Conservation (phyloP, 2,329 filamentous ascomycete species). For the Colletotrichum tamarilloi region DNA sequence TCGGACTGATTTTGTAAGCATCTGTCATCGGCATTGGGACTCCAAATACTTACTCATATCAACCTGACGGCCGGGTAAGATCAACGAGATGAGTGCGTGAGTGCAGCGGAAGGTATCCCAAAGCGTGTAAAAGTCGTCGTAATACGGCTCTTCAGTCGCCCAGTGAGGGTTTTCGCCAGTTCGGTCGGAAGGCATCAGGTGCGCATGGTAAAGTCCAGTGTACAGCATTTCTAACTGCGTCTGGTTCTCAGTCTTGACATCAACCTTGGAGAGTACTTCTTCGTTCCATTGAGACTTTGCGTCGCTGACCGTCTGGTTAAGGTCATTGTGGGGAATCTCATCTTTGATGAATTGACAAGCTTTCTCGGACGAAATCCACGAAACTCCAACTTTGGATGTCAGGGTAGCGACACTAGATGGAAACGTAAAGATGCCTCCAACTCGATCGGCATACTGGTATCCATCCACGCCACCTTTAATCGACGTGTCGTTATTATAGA, state of each 20-base stretch:
- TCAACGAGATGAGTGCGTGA: constrained; percentile 62
- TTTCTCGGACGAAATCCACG: constrained; percentile 59
- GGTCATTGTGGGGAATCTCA: constrained; percentile 55
- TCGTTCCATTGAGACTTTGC: constrained; percentile 58
- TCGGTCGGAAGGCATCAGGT: constrained; percentile 69
- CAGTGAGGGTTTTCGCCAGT: constrained; percentile 70
- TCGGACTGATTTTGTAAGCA: constrained; percentile 47
- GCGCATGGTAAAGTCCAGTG: constrained; percentile 69
- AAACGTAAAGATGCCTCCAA: constrained; percentile 64
- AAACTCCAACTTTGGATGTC: constrained; percentile 62
- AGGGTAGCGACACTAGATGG: constrained; percentile 47
- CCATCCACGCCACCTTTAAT: constrained; percentile 62
- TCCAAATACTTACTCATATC: constrained; percentile 51
- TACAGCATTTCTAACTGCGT: constrained; percentile 65
- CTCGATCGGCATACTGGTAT: constrained; percentile 61
- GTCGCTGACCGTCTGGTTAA: constrained; percentile 51
- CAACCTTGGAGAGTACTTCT: constrained; percentile 57
- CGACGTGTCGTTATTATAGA: constrained; percentile 62
- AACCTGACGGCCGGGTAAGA: constrained; percentile 63
- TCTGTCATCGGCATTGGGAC: no score
- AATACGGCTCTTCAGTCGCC: constrained; percentile 65
- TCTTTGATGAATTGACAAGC: constrained; percentile 59
- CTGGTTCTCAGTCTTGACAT: constrained; percentile 52
- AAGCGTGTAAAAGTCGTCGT: constrained; percentile 69
- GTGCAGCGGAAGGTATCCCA: constrained; percentile 68